Base-by-base conservation (phyloP, 768 basidiomycete species). In the Auriscalpium vulgare region DNA sequence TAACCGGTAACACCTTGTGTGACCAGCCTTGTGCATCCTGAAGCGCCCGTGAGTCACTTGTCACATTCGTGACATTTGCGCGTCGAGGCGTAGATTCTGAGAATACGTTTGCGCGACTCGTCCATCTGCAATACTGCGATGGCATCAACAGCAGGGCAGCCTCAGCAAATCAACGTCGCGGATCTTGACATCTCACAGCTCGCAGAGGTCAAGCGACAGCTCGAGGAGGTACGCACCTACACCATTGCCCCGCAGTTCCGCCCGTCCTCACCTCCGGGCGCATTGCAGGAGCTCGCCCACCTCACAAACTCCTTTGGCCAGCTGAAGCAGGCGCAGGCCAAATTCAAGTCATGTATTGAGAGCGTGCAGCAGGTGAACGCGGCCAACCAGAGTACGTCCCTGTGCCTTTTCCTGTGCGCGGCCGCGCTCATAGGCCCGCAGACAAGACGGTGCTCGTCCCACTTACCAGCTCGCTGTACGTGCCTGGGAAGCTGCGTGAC, bases 401-500 rank as follows among this genome's bases (percentile, higher is more conserved):
- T 43, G 17, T 47, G 46, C 34, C 29, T 0, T 44, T 10, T 38
- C 47, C 2, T 47, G 54, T 8, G 13, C 52, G 14, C 17, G 4
- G 36, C 1, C 36, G 7, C 4, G 29, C 29, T 29, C 29, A 29
- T 29, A 2, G 29, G 10, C 29, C 16, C 50, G 11, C 62, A 97
- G 95, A 79, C 62, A 95, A 91, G 76, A 83, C 86, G 19, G 82
- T 97, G 59, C 77, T 98, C 13, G 91, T 98, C 10, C 95, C 97
- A 7, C 71, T 98, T 54, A 97, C 94, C 14, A 91, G 89, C 69
- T 97, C 95, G 1, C 79, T 99, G 2, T 98, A 97, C 66, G 88
- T 98, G 23, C 94, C 95, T 2, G 97, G 95, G 17, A 92, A 85
- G 71, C 77, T 98, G 48, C 77, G 75, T 44, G 88, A 97, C 66